Base-by-base conservation (phyloP, 2,329 filamentous ascomycete species). In the Didymosphaeria variabile region DNA sequence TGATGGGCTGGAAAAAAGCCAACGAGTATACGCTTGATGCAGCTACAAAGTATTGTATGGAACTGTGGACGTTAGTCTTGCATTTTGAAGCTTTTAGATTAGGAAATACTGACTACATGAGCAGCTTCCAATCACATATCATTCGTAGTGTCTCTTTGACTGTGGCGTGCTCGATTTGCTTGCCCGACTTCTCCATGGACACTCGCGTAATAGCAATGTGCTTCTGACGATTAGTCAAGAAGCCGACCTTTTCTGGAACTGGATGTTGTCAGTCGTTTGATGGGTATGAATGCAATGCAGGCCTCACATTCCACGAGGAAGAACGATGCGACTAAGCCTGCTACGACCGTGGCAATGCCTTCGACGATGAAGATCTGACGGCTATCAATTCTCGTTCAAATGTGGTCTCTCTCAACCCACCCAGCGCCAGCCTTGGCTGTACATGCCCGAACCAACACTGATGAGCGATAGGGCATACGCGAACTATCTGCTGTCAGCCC, bases 101-200 rank as follows among this genome's bases (percentile, higher is more conserved):
- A n/a, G n/a, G n/a, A n/a, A n/a, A n/a, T n/a, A n/a, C n/a, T n/a
- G n/a, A n/a, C n/a, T n/a, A n/a, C n/a, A n/a, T n/a, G n/a, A n/a
- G n/a, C n/a, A n/a, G n/a, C 40, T 75, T 76, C 69, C 69, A 73
- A 58, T 76, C 73, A 29, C 65, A n/a, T 4, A 74, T 62, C 58
- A 72, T 71, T 17, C 45, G 60, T 2, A 75, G 49, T 2, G 64
- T 69, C 32, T 73, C 59, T 56, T 62, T 69, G 36, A 69, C 19
- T 6, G 60, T 75, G 2, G 67, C 67, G 44, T 74, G 67, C 19
- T 74, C 67, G 15, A 68, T 60, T 10, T 72, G 65, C 5, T 58
- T 65, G 19, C 62, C 63, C 17, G 60, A 58, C 59, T 72, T 72
- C n/a, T 77, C 72, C 29, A 73, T 54, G 2, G 66, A 67, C 9